A percentile compares a stretch with the other conserved stretches of the same genome.
Conservation (phyloP, 768 basidiomycete genomes). For the Psilocybe subaeruginosa region DNA sequence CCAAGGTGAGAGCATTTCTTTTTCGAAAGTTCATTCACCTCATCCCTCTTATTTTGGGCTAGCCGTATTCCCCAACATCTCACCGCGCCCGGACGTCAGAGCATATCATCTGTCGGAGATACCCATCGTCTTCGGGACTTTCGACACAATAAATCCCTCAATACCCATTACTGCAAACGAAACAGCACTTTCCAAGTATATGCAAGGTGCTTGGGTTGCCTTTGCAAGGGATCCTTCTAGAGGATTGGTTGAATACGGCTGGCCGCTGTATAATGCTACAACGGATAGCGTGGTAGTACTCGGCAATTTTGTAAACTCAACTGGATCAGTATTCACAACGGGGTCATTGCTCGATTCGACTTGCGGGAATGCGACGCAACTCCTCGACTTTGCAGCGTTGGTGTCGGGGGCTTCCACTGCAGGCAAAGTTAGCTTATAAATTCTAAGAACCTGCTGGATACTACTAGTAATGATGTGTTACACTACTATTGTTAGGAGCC, state of each 20-base stretch:
- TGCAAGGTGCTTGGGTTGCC: constrained; percentile 43
- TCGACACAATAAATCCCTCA: constrained; percentile 25
- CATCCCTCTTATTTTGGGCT: neutral
- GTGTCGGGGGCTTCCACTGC: too few relatives aligned
- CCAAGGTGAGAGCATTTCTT: constrained; percentile 20
- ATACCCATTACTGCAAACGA: constrained; percentile 23
- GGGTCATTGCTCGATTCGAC: constrained; percentile 15
- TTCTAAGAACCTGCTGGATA: too few relatives aligned
- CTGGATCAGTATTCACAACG: constrained; percentile 17
- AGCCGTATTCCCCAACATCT: constrained; percentile 41
- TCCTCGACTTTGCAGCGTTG: neutral
- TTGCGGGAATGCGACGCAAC: neutral
- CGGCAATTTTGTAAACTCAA: constrained; percentile 20
- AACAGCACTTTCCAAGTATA: constrained; percentile 33
- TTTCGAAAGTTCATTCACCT: neutral
- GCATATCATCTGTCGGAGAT: constrained; percentile 43
- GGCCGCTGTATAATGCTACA: constrained; percentile 18
- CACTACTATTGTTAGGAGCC: too few relatives aligned
- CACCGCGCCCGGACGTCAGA: constrained; percentile 33
- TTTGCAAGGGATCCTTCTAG: constrained; percentile 39
- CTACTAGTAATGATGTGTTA: too few relatives aligned
- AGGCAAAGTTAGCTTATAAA: too few relatives aligned
- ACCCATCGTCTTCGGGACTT: constrained; percentile 41
- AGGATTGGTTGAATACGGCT: constrained; percentile 25
- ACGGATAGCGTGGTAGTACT: constrained; percentile 17